Base-by-base conservation (phyloP, 139 green algal genomes). In the Limnomonas spitsbergensis region DNA sequence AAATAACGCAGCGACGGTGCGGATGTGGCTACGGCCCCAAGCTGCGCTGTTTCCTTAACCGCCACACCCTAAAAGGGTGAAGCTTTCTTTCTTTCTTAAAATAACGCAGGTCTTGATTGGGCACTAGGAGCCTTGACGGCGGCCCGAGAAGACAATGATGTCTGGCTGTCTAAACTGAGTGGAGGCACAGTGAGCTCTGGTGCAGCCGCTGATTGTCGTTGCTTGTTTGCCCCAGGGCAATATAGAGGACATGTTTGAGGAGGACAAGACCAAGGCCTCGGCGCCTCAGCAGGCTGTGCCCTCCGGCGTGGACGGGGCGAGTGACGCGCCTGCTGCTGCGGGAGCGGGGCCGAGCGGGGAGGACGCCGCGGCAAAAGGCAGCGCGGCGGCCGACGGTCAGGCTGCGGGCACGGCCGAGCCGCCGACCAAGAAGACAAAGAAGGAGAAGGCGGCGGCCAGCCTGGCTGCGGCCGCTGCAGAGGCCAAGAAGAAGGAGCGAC, bases 171-270 rank as follows among this genome's bases (percentile, higher is more conserved):
- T 9, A 54, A 54, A 54, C 42, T 9, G 9, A 9, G 7, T 54
- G 9, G 7, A 54, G 42, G 42, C 42, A 54, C 7, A 9, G 7
- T 54, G 7, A 54, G 42, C 42, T 27, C 6, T 6, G 9, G 9
- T 9, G 42, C 42, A 54, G 7, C 42, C 42, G 9, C 42, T 54
- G n/a, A n/a, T n/a, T n/a, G n/a, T n/a, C n/a, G n/a, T n/a, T n/a
- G n/a, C n/a, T n/a, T n/a, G n/a, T n/a, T n/a, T n/a, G n/a, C n/a
- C n/a, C n/a, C 82, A 94, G 87, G 83, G 80, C 68, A 88, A 78
- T 67, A 54, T 85, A 7, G 90, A 95, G 72, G 87, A 95, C 74
- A 40, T 76, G 35, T 89, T 69, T 56, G 76, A 69, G 54, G 80
- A 69, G 29, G 54, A 70, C 77, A 79, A 74, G 74, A 67, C 31